A percentile compares a stretch with the other conserved stretches of the same genome.
Evolutionary conservation across 441 rosid species (phyloP).

Genomic region (Eruca vesicaria): DNA sequence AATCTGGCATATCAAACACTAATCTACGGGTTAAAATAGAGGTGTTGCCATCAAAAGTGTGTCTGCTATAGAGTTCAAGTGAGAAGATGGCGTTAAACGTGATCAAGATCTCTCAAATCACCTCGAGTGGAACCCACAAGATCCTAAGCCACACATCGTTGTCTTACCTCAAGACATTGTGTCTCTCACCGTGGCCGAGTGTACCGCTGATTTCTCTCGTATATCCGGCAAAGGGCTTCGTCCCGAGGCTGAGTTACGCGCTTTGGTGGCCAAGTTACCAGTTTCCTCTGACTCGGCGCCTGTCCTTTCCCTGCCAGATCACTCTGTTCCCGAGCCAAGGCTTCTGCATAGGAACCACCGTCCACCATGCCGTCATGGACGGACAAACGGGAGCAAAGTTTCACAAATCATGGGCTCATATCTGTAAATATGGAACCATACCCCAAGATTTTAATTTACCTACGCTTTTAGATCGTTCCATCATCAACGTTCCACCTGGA

Average conservation of each 20-base stretch:
- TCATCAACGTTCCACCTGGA: background rate
- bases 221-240: background rate
- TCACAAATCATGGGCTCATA: background rate
- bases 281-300: background rate
- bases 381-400: background rate
- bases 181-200: background rate
- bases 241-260: background rate
- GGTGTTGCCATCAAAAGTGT: too few species aligned
- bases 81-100: too few species aligned
- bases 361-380: background rate
- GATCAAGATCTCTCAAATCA: too few species aligned
- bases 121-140: background rate
- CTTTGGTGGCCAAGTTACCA: background rate
- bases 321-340: slow-evolving; percentile 3
- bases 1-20: too few species aligned
- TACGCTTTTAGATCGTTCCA: background rate
- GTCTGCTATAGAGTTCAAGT: too few species aligned
- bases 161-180: background rate
- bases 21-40: too few species aligned
- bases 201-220: background rate
- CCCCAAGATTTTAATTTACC: background rate
- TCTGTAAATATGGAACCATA: background rate
- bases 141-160: background rate
- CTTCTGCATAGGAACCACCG: background rate
- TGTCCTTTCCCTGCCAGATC: background rate